phyloP scores from a whole-genome alignment of 1,284 basidiomycete species.

The Rhodotorula sp. region DNA sequence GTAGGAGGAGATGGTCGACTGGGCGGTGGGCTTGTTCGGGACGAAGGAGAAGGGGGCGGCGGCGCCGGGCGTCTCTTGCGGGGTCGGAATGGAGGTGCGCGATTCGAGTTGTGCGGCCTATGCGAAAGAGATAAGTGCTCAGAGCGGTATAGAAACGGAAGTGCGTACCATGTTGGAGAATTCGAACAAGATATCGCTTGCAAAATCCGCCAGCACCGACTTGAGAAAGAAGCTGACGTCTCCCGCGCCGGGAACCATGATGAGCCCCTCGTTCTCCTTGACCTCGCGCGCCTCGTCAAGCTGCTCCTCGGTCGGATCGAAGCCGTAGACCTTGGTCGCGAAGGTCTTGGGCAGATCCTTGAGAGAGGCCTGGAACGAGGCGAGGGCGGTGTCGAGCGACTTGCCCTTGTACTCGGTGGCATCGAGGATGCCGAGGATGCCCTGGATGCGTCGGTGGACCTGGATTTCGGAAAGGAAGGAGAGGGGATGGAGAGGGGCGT shows the following conservation, averaged over 20 bases:
- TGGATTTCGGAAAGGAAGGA: conserved; percentile 60
- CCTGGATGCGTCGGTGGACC: conserved; percentile 74
- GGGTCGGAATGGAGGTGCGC: conserved; percentile 45
- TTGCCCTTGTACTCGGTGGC: conserved; percentile 54
- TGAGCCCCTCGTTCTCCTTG: conserved; percentile 64
- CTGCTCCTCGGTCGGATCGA: conserved; percentile 75
- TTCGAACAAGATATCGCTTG: conserved; percentile 77
- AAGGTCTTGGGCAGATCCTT: conserved; percentile 48
- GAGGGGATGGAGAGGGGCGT: conserved; percentile 62
- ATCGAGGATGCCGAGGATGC: conserved; percentile 72
- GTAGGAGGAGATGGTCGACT: conserved; percentile 55
- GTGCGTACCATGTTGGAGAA: conserved; percentile 65
- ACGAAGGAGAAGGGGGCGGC: conserved; percentile 29
- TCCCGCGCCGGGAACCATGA: conserved; percentile 73
- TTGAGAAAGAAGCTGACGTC: conserved; percentile 74
- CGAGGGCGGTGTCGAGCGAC: conserved; percentile 22
- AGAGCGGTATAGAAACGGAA: too few species aligned
- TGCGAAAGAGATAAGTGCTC: not conserved
- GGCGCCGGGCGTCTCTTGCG: conserved; percentile 33
- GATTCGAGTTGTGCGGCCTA: conserved; percentile 45
- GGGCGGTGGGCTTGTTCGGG: conserved; percentile 15
- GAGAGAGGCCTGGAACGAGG: conserved; percentile 44
- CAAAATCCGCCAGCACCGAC: conserved; percentile 79
- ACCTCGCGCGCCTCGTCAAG: conserved; percentile 62
- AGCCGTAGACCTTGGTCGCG: conserved; percentile 64